These are phyloP conservation scores for Nymphaea thermarum DNA, from an alignment of 164 flowering plant species.

Conservation along the genomic window DNA sequence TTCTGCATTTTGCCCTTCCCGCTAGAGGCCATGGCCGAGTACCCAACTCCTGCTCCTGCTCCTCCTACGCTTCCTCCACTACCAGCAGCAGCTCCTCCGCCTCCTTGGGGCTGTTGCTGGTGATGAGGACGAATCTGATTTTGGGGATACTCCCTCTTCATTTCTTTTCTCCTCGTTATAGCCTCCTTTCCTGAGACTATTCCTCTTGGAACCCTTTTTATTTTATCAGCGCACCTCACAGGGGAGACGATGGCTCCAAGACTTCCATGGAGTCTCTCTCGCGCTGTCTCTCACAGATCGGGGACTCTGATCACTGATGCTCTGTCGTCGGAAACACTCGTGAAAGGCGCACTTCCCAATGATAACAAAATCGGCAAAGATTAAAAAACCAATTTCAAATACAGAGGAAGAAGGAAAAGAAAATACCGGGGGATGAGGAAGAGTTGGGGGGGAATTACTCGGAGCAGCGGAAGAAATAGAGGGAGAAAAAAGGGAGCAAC, in stretches of 20 bases:
- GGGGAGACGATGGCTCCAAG: background rate
- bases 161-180: background rate
- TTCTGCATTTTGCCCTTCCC: constrained; percentile 26
- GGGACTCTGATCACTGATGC: background rate
- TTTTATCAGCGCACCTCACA: background rate
- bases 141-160: constrained; percentile 20
- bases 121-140: background rate
- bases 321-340: too few species aligned
- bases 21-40: constrained; percentile 1
- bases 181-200: background rate
- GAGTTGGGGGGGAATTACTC: too few species aligned
- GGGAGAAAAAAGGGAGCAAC: too few species aligned
- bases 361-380: too few species aligned
- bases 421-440: too few species aligned
- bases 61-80: too few species aligned
- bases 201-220: background rate
- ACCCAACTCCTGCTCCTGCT: too few species aligned
- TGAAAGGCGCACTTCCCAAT: too few species aligned
- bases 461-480: too few species aligned
- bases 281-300: background rate
- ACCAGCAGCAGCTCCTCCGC: background rate
- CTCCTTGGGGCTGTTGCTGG: background rate
- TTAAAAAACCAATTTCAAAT: too few species aligned
- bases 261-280: background rate
- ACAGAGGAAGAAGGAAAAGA: too few species aligned